Base-by-base conservation (phyloP, 2,329 filamentous ascomycete genomes). In the Aaosphaeria pasadenensis region DNA sequence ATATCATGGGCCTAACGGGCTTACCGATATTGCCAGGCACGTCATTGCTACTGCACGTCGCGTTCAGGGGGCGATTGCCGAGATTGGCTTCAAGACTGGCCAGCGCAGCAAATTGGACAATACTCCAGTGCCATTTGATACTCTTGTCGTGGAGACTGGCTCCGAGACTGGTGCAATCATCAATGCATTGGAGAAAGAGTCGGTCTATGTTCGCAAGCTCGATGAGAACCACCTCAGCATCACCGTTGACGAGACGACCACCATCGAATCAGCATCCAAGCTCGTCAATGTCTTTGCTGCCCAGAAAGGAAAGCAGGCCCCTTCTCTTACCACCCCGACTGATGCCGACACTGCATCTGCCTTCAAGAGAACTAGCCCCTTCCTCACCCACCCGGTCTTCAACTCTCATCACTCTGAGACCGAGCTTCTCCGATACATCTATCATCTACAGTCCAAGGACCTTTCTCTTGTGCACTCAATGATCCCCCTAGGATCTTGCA, bases 401-500 rank as follows among this genome's bases (percentile, higher is more conserved):
- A 96, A 96, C 77, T 86, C 85, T 1, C 85, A 97, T 69, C 92
- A 95, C 73, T 96, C 91, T 2, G 92, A 97, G 74, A 96, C 92
- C 0, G 90, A 96, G 71, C 82, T 97, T 60, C 78, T 97, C 44
- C 87, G 92, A 39, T 97, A 97, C 74, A 96, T 97, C 60, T 81
- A 92, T 66, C 89, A 96, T 67, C 79, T 97, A 5, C 88, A 95
- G 69, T 95, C 91, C 44, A 96, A 95, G 76, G 92, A 97, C 67
- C 76, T 97, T 11, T 96, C 92, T 1, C 79, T 96, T 5, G 89
- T 91, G 2, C 92, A 97, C 74, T 96, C 91, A 11, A 97, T 97
- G 92, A 97, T 97, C 52, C 91, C 92, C 2, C 82, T 97, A 1
- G 92, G 92, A 17, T 96, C 92, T 1, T 97, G 92, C 77, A 97